phyloP scores from a whole-genome alignment of 495 filamentous ascomycete genomes.

The Penicillium desertorum region DNA sequence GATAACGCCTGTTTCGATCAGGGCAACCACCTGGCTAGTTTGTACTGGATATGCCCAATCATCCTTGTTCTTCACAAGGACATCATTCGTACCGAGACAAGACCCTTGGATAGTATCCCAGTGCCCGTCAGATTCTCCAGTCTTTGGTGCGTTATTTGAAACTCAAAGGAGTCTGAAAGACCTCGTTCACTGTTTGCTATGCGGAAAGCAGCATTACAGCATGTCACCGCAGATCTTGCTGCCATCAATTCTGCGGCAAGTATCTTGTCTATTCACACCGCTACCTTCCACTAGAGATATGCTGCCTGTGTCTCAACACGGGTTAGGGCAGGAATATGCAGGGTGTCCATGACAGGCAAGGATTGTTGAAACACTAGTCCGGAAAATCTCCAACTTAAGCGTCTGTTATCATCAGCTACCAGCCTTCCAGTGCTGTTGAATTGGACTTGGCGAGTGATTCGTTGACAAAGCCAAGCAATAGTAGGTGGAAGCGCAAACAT shows the following conservation, averaged over 20 bases:
- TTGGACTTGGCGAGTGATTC: conserved; percentile 9
- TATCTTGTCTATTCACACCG: conserved; percentile 6
- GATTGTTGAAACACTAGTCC: conserved; percentile 24
- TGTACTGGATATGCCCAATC: conserved; percentile 14
- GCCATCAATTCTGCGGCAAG: conserved; percentile 14
- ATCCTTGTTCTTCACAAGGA: conserved; percentile 13
- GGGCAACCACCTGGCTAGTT: conserved; percentile 1
- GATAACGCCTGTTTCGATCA: conserved; percentile 15
- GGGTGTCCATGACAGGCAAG: conserved; percentile 24
- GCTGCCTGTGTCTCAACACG: not conserved
- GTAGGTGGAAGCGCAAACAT: not conserved
- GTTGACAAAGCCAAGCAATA: not conserved
- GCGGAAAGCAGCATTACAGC: conserved; percentile 10
- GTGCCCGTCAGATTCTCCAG: not conserved
- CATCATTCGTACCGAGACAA: conserved; percentile 13
- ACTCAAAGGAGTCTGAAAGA: not conserved
- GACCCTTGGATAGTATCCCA: conserved; percentile 9
- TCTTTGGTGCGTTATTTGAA: not conserved
- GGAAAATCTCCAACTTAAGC: conserved; percentile 24
- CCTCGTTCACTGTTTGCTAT: not conserved
- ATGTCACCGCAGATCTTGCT: not conserved
- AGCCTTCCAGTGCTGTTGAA: conserved; percentile 14
- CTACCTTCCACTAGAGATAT: not conserved
- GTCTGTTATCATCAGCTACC: conserved; percentile 20
- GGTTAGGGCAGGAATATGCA: conserved; percentile 13